Evolutionary conservation across 768 basidiomycete genomes (phyloP).

Genomic region (Tricholoma bakamatsutake): DNA sequence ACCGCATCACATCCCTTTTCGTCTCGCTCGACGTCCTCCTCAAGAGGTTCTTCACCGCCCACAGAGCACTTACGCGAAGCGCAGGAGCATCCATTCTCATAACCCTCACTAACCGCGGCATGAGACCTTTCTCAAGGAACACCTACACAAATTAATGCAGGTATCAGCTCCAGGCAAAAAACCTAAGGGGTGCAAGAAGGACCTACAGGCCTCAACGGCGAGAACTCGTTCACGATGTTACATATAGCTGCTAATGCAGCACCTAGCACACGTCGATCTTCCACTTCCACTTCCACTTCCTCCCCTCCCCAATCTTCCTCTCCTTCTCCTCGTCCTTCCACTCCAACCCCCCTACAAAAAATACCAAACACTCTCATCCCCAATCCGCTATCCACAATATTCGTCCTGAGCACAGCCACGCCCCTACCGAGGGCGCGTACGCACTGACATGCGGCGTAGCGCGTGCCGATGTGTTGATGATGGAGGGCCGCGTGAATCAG

Average conservation of each 20-base stretch:
- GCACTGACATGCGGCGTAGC: slow-evolving; percentile 85
- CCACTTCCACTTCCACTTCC: slow-evolving; percentile 28
- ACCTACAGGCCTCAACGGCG: slow-evolving; percentile 68
- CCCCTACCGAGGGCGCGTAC: slow-evolving; percentile 75
- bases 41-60: slow-evolving; percentile 84
- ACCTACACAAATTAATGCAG: slow-evolving; percentile 30
- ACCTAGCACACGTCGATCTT: slow-evolving; percentile 64
- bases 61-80: slow-evolving; percentile 69
- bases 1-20: slow-evolving; percentile 62
- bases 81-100: slow-evolving; percentile 46
- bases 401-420: slow-evolving; percentile 77
- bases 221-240: slow-evolving; percentile 84
- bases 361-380: slow-evolving; percentile 66
- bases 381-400: slow-evolving; percentile 76
- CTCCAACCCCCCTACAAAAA: slow-evolving; percentile 27
- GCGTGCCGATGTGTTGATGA: slow-evolving; percentile 65
- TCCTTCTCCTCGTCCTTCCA: no score
- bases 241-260: slow-evolving; percentile 74
- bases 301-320: slow-evolving; percentile 22
- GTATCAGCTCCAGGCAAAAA: no score
- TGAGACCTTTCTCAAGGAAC: slow-evolving; percentile 61
- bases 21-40: slow-evolving; percentile 53
- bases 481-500: slow-evolving; percentile 47
- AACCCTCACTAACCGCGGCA: slow-evolving; percentile 59
- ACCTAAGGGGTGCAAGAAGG: neutral